Base-by-base conservation (phyloP, 2,329 filamentous ascomycete species). In the Diaporthe eres region DNA sequence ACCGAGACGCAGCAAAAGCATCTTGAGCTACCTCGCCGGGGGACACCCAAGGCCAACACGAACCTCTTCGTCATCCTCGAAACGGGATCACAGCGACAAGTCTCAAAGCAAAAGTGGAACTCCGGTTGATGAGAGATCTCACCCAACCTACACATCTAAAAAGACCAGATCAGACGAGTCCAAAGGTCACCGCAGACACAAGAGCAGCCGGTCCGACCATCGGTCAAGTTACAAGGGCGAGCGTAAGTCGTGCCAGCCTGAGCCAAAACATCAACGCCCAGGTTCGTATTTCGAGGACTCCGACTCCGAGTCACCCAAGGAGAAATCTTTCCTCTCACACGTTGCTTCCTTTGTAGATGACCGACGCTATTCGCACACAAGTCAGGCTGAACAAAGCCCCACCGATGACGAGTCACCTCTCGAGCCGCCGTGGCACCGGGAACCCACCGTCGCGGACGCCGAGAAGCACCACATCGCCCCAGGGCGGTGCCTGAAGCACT, bases 261-360 rank as follows among this genome's bases (percentile, higher is more conserved):
- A 28, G 22, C 2, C 63, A 53, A 25, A 68, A n/a, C 7, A 53
- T 39, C 6, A 39, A 25, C 63, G 47, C 22, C 31, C 28, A 53
- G 63, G 44, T 53, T 68, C 63, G 47, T 68, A 39, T 34, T 39
- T 68, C 39, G 63, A 68, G 12, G 63, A 67, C 28, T 49, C 42
- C 12, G 63, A 68, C 22, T 39, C 44, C 2, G 47, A 53, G 1
- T 37, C 28, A 22, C 19, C 39, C 7, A 39, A 25, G 47, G 63
- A 68, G 31, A 25, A 19, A 19, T 68, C 63, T 0, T 53, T 68
- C 31, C 39, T 68, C 63, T 68, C 63, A 39, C 63, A 31, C 13
- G 63, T 47, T 39, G 63, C 22, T 51, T 51, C 19, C 17, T 68
- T 39, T 1, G 22, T 68, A 68, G 63, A 68, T 53, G 47, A 53